Percentiles rank a stretch among this genome's conserved stretches.
These are phyloP conservation scores for Phaeotremella fagi DNA, from an alignment of 768 basidiomycete genomes.

Conservation along the genomic window DNA sequence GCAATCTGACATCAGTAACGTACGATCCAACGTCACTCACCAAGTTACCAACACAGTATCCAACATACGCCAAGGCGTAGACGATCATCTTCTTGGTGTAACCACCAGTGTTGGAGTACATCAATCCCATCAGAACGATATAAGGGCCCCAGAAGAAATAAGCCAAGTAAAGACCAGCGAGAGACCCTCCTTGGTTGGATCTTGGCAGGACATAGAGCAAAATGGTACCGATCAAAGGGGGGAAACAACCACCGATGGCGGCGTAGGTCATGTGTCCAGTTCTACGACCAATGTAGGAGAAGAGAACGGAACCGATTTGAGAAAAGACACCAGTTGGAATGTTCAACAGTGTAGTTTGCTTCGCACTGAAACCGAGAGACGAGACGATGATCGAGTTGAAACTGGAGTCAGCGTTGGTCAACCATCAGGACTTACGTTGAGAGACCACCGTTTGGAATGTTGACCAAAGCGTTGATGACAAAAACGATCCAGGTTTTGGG, in stretches of 20 bases:
- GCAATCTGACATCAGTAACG: background rate
- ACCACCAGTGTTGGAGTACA: conserved; percentile 27
- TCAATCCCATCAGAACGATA: conserved; percentile 18
- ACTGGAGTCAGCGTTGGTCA: background rate
- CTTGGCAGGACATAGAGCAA: conserved; percentile 28
- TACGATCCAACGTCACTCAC: background rate
- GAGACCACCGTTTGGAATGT: conserved; percentile 31
- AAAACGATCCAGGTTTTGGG: conserved; percentile 34
- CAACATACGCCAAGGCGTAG: conserved; percentile 31
- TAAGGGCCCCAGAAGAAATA: conserved; percentile 40
- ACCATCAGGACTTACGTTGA: background rate
- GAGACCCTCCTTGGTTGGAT: conserved; percentile 25
- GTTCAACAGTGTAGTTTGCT: conserved; percentile 12
- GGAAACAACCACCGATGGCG: conserved; percentile 12
- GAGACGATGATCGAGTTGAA: conserved; percentile 27
- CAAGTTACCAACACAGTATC: conserved; percentile 21
- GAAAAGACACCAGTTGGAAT: conserved; percentile 33
- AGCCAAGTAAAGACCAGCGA: conserved; percentile 30
- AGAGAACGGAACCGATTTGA: conserved; percentile 22
- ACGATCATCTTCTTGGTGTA: conserved; percentile 31
- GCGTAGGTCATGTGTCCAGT: too few species aligned
- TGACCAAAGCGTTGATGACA: conserved; percentile 25
- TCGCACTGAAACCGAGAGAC: conserved; percentile 15
- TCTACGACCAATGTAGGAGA: conserved; percentile 23
- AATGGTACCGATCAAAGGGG: conserved; percentile 28